Conservation (phyloP, 2,329 filamentous ascomycete genomes). For the Phaeoacremonium minimum region DNA sequence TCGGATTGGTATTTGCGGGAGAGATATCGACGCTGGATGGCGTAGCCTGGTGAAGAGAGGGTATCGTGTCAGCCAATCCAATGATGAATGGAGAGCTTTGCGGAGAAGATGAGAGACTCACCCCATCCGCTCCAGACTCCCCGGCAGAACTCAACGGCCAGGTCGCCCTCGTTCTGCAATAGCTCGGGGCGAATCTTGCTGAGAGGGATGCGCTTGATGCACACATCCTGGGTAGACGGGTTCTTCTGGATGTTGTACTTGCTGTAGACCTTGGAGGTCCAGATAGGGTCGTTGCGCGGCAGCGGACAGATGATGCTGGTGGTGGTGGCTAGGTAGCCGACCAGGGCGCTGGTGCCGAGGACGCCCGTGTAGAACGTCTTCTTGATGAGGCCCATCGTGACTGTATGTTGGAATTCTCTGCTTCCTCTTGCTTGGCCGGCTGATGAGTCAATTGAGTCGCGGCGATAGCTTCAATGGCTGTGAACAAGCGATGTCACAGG, state of each 20-base stretch:
- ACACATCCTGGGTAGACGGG: slow-evolving; percentile 60
- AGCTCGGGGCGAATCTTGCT: slow-evolving; percentile 61
- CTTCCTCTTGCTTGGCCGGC: too few species aligned
- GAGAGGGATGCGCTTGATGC: slow-evolving; percentile 58
- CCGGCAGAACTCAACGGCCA: slow-evolving; percentile 63
- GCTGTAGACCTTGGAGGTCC: slow-evolving; percentile 50
- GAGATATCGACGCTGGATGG: slow-evolving; percentile 53
- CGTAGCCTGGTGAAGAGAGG: slow-evolving; percentile 39
- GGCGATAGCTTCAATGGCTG: too few species aligned
- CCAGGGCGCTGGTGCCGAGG: slow-evolving; percentile 45
- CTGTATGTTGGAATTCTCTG: too few species aligned
- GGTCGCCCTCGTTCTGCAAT: slow-evolving; percentile 51
- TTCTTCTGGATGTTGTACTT: slow-evolving; percentile 60
- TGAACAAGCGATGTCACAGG: too few species aligned
- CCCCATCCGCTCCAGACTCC: slow-evolving; percentile 64
- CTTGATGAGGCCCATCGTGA: slow-evolving; percentile 53
- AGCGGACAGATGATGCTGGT: slow-evolving; percentile 55
- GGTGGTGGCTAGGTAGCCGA: slow-evolving; percentile 47
- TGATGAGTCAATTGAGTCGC: too few species aligned
- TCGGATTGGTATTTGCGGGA: slow-evolving; percentile 55
- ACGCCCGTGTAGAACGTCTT: slow-evolving; percentile 40
- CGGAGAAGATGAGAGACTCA: slow-evolving; percentile 27
- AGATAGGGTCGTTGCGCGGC: slow-evolving; percentile 55
- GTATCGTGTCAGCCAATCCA: too few species aligned
- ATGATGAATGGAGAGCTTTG: too few species aligned